These are phyloP conservation scores for Citrus australasica DNA, from an alignment of 345 rosid species.

Conservation along the genomic window DNA sequence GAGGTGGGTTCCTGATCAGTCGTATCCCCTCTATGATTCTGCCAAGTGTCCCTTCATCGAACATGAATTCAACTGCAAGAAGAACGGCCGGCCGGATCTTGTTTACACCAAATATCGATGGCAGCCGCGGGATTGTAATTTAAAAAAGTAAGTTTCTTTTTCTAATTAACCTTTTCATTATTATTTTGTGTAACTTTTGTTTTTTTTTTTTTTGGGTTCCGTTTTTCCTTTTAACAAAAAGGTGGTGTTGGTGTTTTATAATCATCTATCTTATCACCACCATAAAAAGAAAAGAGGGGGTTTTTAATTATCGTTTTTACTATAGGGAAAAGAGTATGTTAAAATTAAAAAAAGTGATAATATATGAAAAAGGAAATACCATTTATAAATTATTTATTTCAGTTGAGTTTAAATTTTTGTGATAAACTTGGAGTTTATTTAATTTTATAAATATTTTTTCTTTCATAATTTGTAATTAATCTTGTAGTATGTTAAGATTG, in stretches of 20 bases:
- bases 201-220: neutral
- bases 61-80: constrained; percentile 56
- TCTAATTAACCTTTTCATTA: neutral
- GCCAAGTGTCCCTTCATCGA: constrained; percentile 68
- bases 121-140: constrained; percentile 62
- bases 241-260: neutral
- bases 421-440: neutral
- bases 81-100: constrained; percentile 73
- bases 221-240: neutral
- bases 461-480: neutral
- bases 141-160: constrained; percentile 40
- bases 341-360: neutral
- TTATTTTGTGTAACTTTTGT: neutral
- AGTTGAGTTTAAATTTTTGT: neutral
- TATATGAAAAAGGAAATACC: too few species aligned
- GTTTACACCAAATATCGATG: constrained; percentile 55
- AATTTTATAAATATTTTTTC: too few species aligned
- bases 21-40: constrained; percentile 63
- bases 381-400: too few species aligned
- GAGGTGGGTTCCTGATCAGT: constrained; percentile 58
- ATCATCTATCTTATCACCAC: neutral
- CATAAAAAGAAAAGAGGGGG: neutral
- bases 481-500: too few species aligned
- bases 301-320: neutral
- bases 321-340: neutral